These are phyloP conservation scores for Arachis monticola DNA, from an alignment of 331 rosid genomes.

Conservation along the genomic window DNA sequence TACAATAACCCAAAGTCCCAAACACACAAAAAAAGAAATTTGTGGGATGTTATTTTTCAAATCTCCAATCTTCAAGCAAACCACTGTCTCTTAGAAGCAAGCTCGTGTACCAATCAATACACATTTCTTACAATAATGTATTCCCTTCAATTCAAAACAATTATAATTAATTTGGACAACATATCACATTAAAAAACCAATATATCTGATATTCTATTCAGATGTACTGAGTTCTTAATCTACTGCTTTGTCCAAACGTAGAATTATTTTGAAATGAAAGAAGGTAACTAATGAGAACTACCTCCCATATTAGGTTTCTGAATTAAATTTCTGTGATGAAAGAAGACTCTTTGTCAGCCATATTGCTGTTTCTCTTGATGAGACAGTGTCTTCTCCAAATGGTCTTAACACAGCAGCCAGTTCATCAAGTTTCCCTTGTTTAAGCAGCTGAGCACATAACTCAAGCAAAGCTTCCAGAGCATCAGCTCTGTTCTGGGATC, in stretches of 20 bases:
- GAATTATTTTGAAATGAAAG: too few relatives aligned
- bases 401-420: constrained; percentile 91
- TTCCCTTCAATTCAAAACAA: too few relatives aligned
- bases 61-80: constrained; percentile 54
- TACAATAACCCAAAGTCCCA: constrained; percentile 42
- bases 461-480: constrained; percentile 95
- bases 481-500: constrained; percentile 80
- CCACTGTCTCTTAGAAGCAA: constrained; percentile 48
- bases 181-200: too few relatives aligned
- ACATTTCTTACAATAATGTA: constrained; percentile 41
- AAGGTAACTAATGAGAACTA: constrained; percentile 32
- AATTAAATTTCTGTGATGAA: constrained; percentile 69
- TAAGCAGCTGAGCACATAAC: constrained; percentile 84
- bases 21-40: constrained; percentile 45
- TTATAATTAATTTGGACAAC: too few relatives aligned
- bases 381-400: constrained; percentile 81
- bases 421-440: constrained; percentile 91
- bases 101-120: constrained; percentile 42
- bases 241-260: too few relatives aligned
- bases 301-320: constrained; percentile 54
- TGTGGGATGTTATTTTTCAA: constrained; percentile 41
- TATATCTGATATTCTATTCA: too few relatives aligned
- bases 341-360: constrained; percentile 94
- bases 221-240: too few relatives aligned
- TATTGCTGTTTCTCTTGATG: constrained; percentile 96